phyloP scores from a whole-genome alignment of 805 yeast species.

The Priceomyces carsonii region DNA sequence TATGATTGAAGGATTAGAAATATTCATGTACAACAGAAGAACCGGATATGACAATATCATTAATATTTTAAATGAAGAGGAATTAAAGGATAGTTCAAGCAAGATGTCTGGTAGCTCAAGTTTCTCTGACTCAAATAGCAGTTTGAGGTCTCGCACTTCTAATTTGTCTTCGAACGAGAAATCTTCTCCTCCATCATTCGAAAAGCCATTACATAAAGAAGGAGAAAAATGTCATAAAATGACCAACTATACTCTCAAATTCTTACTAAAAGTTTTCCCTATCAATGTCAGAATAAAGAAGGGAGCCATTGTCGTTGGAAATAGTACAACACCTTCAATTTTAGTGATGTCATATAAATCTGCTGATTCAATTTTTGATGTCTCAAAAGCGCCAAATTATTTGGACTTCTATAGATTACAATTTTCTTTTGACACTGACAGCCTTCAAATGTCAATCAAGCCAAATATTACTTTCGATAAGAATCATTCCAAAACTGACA shows the following conservation, averaged over 20 bases:
- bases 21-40: conserved; percentile 79
- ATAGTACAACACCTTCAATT: conserved; percentile 72
- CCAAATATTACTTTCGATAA: conserved; percentile 68
- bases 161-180: conserved; percentile 5
- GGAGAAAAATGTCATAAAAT: conserved; percentile 5
- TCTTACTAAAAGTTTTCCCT: conserved; percentile 52
- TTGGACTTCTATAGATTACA: conserved; percentile 59
- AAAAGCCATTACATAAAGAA: conserved; percentile 8
- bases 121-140: conserved; percentile 1
- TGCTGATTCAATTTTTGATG: conserved; percentile 60
- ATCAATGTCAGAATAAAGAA: conserved; percentile 57
- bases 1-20: conserved; percentile 74
- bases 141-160: conserved; percentile 3
- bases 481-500: conserved; percentile 2
- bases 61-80: conserved; percentile 32
- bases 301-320: conserved; percentile 81
- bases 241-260: conserved; percentile 10
- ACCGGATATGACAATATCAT: conserved; percentile 70
- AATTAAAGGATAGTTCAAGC: conserved; percentile 9
- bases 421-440: conserved; percentile 45
- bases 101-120: not conserved
- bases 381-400: conserved; percentile 41
- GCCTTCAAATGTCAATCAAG: conserved; percentile 60
- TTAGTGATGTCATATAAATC: conserved; percentile 59
- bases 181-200: conserved; percentile 7